These are phyloP conservation scores for Russula lepida DNA, from an alignment of 768 basidiomycete genomes.

Conservation along the genomic window DNA sequence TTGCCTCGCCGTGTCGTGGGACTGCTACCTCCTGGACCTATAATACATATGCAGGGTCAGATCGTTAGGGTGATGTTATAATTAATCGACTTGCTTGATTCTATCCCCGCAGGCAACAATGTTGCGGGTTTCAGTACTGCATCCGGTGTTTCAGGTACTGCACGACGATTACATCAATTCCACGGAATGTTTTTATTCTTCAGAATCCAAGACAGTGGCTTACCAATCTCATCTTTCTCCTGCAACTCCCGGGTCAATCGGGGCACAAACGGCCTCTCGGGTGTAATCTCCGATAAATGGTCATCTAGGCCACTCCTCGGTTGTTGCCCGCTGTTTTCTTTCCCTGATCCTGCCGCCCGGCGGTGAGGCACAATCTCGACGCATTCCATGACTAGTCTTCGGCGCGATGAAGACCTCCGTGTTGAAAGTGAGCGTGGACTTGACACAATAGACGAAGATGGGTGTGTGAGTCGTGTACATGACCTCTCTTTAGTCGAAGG, in stretches of 20 bases:
- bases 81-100: background rate
- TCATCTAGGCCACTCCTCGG: background rate
- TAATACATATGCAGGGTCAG: background rate
- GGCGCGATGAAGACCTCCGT: background rate
- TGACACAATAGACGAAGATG: background rate
- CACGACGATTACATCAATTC: background rate
- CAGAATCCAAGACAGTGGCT: background rate
- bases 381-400: conserved; percentile 8
- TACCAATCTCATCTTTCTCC: conserved; percentile 14
- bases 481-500: background rate
- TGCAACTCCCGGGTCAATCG: background rate
- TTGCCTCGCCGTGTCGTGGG: background rate
- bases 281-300: background rate
- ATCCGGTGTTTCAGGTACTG: conserved; percentile 16
- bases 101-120: background rate
- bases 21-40: background rate
- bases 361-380: conserved; percentile 7
- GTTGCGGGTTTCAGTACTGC: background rate
- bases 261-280: conserved; percentile 6
- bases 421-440: background rate
- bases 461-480: background rate
- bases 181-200: no score
- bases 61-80: background rate
- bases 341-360: background rate
- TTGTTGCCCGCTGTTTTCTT: background rate